Evolutionary conservation across 2,329 filamentous ascomycete species (phyloP).

Genomic region (Colletotrichum higginsianum): DNA sequence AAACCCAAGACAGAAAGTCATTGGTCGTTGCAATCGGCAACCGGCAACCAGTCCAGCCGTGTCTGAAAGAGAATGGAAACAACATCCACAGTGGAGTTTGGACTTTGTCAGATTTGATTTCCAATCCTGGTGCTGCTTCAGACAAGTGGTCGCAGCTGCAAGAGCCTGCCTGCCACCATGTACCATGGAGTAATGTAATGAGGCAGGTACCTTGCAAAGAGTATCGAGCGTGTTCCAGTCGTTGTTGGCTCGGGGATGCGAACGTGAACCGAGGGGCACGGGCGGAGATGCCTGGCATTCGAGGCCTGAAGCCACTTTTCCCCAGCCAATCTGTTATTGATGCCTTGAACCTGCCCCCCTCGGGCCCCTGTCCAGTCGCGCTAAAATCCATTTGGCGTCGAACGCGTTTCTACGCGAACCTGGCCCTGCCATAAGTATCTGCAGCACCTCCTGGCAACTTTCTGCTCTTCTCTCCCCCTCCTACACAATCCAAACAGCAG

Average conservation of each 20-base stretch:
- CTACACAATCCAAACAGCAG: slow-evolving; percentile 29
- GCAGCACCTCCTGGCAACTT: slow-evolving; percentile 35
- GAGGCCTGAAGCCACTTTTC: slow-evolving; percentile 5
- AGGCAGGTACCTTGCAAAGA: not conserved
- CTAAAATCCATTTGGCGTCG: slow-evolving; percentile 41
- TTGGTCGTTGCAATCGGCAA: slow-evolving; percentile 32
- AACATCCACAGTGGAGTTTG: slow-evolving; percentile 27
- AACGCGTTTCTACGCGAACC: slow-evolving; percentile 43
- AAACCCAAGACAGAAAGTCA: slow-evolving; percentile 2
- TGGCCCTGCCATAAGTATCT: slow-evolving; percentile 40
- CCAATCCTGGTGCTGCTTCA: slow-evolving; percentile 28
- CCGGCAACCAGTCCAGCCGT: not conserved
- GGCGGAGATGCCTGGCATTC: slow-evolving; percentile 29
- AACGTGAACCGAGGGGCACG: slow-evolving; percentile 39
- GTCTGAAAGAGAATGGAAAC: slow-evolving; percentile 21
- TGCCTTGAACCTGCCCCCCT: slow-evolving; percentile 40
- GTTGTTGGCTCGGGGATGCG: slow-evolving; percentile 42
- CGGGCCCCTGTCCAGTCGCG: slow-evolving; percentile 34
- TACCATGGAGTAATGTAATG: not conserved
- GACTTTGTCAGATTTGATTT: slow-evolving; percentile 32
- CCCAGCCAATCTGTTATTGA: slow-evolving; percentile 37
- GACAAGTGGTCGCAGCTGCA: slow-evolving; percentile 31
- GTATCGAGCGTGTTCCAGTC: slow-evolving; percentile 9
- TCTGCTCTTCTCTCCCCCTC: slow-evolving; percentile 18
- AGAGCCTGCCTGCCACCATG: slow-evolving; percentile 6